Percentiles rank a stretch among this genome's conserved stretches.
These are phyloP conservation scores for Phanerodontia chrysosporium DNA, from an alignment of 768 basidiomycete species.

Conservation along the genomic window DNA sequence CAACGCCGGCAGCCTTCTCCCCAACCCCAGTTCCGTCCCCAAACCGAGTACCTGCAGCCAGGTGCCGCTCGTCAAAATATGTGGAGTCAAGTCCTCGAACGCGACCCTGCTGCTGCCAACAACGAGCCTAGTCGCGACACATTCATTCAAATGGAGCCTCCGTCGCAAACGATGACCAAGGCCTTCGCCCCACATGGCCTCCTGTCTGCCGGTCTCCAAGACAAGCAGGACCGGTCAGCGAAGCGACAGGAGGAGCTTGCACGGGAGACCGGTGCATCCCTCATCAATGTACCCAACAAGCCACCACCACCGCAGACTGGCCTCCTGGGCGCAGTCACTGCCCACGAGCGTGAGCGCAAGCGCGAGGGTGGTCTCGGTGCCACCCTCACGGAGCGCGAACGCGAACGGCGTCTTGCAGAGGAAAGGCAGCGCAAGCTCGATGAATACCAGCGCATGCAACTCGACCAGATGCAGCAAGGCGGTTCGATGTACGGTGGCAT, in stretches of 20 bases:
- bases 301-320: slow-evolving; percentile 93
- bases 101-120: slow-evolving; percentile 42
- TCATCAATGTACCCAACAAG: slow-evolving; percentile 94
- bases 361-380: slow-evolving; percentile 95
- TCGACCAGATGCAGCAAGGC: slow-evolving; percentile 85
- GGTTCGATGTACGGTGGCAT: slow-evolving; percentile 62
- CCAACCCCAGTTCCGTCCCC: slow-evolving; percentile 28
- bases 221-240: slow-evolving; percentile 93
- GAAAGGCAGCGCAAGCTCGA: slow-evolving; percentile 91
- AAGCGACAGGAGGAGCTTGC: slow-evolving; percentile 94
- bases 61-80: slow-evolving; percentile 62
- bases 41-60: slow-evolving; percentile 53
- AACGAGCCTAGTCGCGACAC: slow-evolving; percentile 39
- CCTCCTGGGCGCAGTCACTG: slow-evolving; percentile 91
- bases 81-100: slow-evolving; percentile 89
- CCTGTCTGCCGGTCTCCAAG: slow-evolving; percentile 91
- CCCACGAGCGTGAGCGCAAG: slow-evolving; percentile 90
- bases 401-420: slow-evolving; percentile 88
- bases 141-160: slow-evolving; percentile 72
- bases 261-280: slow-evolving; percentile 83
- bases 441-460: slow-evolving; percentile 82
- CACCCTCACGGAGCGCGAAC: slow-evolving; percentile 89
- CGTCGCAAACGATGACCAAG: slow-evolving; percentile 77
- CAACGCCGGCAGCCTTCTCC: slow-evolving; percentile 21
- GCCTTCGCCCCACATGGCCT: slow-evolving; percentile 94